A percentile compares a stretch with the other conserved stretches of the same genome.
Evolutionary conservation across 1,284 basidiomycete species (phyloP).

Genomic region (Sporisorium iseilematis-ciliati): DNA sequence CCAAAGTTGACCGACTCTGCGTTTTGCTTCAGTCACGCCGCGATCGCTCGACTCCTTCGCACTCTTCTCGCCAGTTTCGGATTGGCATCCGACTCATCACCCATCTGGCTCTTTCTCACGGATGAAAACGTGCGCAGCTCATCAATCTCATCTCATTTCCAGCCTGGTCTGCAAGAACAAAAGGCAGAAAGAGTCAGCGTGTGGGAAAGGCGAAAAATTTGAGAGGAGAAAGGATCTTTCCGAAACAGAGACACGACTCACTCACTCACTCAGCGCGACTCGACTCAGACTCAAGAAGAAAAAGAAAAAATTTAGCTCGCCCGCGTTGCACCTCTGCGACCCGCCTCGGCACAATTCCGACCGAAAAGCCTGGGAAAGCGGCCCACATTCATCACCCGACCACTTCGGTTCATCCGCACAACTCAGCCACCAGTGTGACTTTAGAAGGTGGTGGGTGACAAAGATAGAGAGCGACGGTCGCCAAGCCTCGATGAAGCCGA

Average conservation of each 20-base stretch:
- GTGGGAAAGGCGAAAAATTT: slow-evolving; percentile 5
- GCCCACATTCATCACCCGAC: background rate
- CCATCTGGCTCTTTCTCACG: background rate
- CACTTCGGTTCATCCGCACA: background rate
- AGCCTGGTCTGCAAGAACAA: background rate
- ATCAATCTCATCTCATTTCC: background rate
- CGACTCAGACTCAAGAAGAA: slow-evolving; percentile 14
- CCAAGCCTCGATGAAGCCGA: background rate
- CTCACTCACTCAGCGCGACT: background rate
- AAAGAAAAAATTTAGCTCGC: slow-evolving; percentile 15
- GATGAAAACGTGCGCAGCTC: background rate
- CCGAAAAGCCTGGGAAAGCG: background rate
- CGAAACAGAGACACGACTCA: slow-evolving; percentile 1
- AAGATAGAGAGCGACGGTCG: too few relatives aligned
- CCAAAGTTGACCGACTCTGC: slow-evolving; percentile 4
- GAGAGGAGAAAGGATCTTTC: slow-evolving; percentile 7
- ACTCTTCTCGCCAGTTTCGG: background rate
- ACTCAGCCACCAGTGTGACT: background rate
- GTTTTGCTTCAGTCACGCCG: background rate
- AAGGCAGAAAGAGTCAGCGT: background rate
- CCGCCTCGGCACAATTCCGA: slow-evolving; percentile 13
- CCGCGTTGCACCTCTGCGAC: background rate
- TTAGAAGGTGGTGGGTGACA: too few relatives aligned
- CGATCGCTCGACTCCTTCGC: background rate
- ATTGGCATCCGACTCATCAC: slow-evolving; percentile 3